Conservation (phyloP, 768 basidiomycete genomes). For the Amanita subjunquillea region DNA sequence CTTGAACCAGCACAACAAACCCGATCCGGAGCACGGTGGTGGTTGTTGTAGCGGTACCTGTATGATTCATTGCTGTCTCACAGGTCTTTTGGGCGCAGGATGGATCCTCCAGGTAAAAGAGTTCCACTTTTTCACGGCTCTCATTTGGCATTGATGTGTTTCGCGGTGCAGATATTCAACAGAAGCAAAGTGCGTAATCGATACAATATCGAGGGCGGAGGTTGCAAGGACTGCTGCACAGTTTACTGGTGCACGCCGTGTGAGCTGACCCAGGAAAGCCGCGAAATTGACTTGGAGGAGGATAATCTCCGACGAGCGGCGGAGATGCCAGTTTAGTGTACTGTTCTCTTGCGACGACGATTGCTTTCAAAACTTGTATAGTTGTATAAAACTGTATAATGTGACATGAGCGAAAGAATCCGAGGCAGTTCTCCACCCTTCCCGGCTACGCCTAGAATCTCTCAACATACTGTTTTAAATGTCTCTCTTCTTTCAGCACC, state of each 20-base stretch:
- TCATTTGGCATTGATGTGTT: not conserved
- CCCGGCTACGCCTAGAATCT: no score
- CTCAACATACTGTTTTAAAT: no score
- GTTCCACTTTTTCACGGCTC: not conserved
- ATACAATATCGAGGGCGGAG: conserved; percentile 36
- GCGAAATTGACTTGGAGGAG: no score
- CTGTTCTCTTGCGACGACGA: no score
- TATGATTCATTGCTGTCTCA: conserved; percentile 22
- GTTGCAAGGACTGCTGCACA: conserved; percentile 27
- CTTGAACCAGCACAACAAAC: conserved; percentile 21
- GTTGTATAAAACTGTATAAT: no score
- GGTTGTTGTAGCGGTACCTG: conserved; percentile 24
- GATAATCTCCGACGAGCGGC: no score
- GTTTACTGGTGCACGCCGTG: conserved; percentile 5
- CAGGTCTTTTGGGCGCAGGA: conserved; percentile 19
- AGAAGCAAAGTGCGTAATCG: conserved; percentile 30
- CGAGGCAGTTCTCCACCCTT: no score
- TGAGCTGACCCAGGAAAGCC: no score
- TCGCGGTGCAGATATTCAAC: conserved; percentile 15
- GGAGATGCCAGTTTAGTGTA: no score
- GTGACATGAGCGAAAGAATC: no score
- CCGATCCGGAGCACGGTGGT: conserved; percentile 28
- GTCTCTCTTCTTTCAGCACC: no score
- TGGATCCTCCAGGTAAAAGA: conserved; percentile 30
- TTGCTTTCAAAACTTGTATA: no score